Conservation (phyloP, 1,139 yeast genomes). For the Pichia sp. region DNA sequence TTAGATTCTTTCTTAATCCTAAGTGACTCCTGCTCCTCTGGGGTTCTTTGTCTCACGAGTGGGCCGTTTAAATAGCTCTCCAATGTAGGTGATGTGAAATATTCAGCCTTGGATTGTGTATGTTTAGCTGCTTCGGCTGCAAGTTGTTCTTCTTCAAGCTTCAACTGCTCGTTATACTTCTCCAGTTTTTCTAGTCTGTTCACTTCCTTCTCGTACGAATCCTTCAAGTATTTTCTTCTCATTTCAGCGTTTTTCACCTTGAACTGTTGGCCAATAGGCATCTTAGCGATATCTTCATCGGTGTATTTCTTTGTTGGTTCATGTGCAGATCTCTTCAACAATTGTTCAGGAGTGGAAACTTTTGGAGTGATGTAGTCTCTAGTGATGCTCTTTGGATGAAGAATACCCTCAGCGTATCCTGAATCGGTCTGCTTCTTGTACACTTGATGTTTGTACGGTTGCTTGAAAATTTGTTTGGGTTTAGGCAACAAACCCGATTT, state of each 20-base stretch:
- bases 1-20: conserved; percentile 51
- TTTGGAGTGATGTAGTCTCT: conserved; percentile 52
- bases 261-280: conserved; percentile 51
- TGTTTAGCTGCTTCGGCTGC: conserved; percentile 34
- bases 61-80: conserved; percentile 66
- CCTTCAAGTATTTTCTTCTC: conserved; percentile 67
- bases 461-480: conserved; percentile 66
- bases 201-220: conserved; percentile 63
- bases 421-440: conserved; percentile 47
- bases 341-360: conserved; percentile 41
- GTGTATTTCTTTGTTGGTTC: conserved; percentile 35
- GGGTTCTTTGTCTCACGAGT: conserved; percentile 66
- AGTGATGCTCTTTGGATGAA: conserved; percentile 66
- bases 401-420: conserved; percentile 74
- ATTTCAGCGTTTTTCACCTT: conserved; percentile 57
- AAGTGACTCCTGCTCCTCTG: conserved; percentile 54
- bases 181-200: conserved; percentile 44
- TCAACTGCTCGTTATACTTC: conserved; percentile 26
- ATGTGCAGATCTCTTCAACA: conserved; percentile 34
- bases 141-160: conserved; percentile 35
- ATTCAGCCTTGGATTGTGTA: conserved; percentile 50
- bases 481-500: conserved; percentile 82
- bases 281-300: conserved; percentile 32
- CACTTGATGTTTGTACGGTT: conserved; percentile 56
- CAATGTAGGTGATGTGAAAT: conserved; percentile 75